Percentiles rank a stretch among this genome's conserved stretches.
phyloP scores from a whole-genome alignment of 371 early-diverging fungal species.

The Mortierella sp. region DNA sequence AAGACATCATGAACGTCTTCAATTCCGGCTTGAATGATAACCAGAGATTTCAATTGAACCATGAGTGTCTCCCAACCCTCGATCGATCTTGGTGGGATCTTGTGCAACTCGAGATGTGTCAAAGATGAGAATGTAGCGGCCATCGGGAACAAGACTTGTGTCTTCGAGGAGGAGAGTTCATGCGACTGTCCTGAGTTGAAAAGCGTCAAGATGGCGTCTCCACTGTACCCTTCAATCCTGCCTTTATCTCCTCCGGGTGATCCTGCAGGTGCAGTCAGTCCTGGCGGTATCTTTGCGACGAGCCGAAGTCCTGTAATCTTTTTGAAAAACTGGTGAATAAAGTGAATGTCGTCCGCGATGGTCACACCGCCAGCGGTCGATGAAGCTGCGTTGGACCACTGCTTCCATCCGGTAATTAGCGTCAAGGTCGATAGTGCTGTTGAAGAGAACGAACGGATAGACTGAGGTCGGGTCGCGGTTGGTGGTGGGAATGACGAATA shows the following conservation, averaged over 20 bases:
- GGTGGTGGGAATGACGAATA: constrained; percentile 57
- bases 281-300: constrained; percentile 48
- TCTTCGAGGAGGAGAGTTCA: constrained; percentile 1
- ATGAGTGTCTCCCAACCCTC: constrained; percentile 65
- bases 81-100: constrained; percentile 63
- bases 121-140: constrained; percentile 63
- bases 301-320: constrained; percentile 67
- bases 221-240: constrained; percentile 63
- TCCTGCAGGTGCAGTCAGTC: constrained; percentile 12
- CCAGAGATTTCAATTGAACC: constrained; percentile 61
- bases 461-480: constrained; percentile 56
- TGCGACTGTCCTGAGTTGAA: constrained; percentile 30
- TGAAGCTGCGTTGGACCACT: constrained; percentile 64
- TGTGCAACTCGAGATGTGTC: constrained; percentile 65
- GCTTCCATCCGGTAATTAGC: constrained; percentile 71
- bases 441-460: constrained; percentile 68
- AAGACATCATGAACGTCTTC: constrained; percentile 64
- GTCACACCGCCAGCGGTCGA: constrained; percentile 39
- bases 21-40: constrained; percentile 63
- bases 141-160: constrained; percentile 53
- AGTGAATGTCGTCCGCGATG: constrained; percentile 67
- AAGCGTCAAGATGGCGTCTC: constrained; percentile 55
- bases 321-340: constrained; percentile 66
- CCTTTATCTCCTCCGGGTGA: constrained; percentile 60
- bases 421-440: constrained; percentile 74